Base-by-base conservation (phyloP, 257 asterid genomes). In the Solanum boliviense region DNA sequence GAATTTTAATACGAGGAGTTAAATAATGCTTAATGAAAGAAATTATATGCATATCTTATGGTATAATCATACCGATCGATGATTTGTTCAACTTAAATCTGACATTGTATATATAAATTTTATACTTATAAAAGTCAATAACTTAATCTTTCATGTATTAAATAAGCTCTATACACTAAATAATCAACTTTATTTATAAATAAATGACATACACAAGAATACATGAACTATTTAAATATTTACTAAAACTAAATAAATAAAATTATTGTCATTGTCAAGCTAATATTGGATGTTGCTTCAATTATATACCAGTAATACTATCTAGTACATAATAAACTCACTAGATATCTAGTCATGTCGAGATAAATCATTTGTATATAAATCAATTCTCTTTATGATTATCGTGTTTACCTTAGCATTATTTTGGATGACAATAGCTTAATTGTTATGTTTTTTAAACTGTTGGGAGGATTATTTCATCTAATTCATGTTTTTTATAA, bases 271-370 rank as follows among this genome's bases (percentile, higher is more conserved):
- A n/a, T 65, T 23, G 7, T n/a, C 32, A 65, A 65, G 32, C 32
- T n/a, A 65, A 10, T 2, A 9, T n/a, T 10, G 32, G 72, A 65
- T 65, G 72, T 2, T n/a, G 32, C 7, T 65, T 65, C 16, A 1
- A 10, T 65, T 27, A 46, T 52, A 20, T 56, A n/a, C 27, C 27
- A 4, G 16, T 13, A 27, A 62, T 5, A 65, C 2, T 20, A 44
- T 7, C 34, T 11, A 25, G 34, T 65, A 65, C 34, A 21, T 58
- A 21, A 65, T 25, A 25, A 25, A 65, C 0, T 65, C 20, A 0
- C 4, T 10, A 65, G 32, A n/a, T 4, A 25, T 25, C 0, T 65
- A 65, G 31, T 65, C 73, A 11, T 0, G 9, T 25, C 1, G 1
- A 65, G 1, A 67, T 67, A 25, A n/a, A 67, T 3, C 12, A 58